Base-by-base conservation (phyloP, 1,284 basidiomycete genomes). In the Mycocalia duriaeana region DNA sequence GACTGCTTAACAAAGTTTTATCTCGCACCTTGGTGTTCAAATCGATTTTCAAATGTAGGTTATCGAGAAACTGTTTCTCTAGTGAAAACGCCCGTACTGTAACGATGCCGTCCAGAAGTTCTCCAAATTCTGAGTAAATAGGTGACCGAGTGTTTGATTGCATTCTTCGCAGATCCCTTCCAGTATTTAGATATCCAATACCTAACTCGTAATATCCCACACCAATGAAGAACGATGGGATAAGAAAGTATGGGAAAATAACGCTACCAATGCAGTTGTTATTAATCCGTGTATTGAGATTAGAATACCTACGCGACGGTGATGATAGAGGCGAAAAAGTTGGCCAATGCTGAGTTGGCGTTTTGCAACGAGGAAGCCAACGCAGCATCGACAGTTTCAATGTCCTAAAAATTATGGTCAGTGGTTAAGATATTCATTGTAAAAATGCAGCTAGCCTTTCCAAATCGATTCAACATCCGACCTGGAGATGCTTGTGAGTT, bases 11-110 rank as follows among this genome's bases (percentile, higher is more conserved):
- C 7, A 6, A 37, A n/a, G n/a, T n/a, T n/a, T n/a, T n/a, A n/a
- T n/a, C n/a, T n/a, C n/a, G n/a, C n/a, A n/a, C n/a, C 73, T 81
- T 76, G 0, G 78, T 85, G 1, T 82, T 85, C 18, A 71, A 57
- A 56, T 88, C 82, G 40, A 88, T 73, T 60, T 82, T 85, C 3
- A 48, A 59, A 60, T 86, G 87, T 25, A 93, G 69, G 43, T 76
- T 74, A 46, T 87, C 76, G 55, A 93, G 74, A 71, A 95, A 94
- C 16, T 79, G 72, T 36, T 71, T 69, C 58, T 94, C 91, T 2
- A 83, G 88, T 6, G 86, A 87, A 67, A 94, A 96, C 0, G 93
- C 94, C 41, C 93, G 9, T 16, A 16, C 35, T 25, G 80, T 76
- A 42, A 81, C 73, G 37, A 83, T 75, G 16, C 81, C 81, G 41